Conservation (phyloP, 176 grass and related monocot species). For the Neostapfia colusana region DNA sequence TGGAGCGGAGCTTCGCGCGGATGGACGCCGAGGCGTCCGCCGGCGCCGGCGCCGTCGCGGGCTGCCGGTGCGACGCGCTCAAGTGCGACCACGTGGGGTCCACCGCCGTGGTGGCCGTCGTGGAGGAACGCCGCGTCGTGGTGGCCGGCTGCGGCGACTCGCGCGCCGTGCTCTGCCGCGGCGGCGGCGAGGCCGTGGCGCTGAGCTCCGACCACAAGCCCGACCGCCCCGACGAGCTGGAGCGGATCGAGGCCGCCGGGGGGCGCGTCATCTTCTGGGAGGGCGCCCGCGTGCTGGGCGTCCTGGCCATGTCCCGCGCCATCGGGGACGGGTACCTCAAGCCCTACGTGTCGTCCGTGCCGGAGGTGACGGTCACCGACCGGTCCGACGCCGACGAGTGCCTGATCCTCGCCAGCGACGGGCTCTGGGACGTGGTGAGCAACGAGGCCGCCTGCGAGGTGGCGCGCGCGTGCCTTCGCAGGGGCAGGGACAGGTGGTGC, state of each 20-base stretch:
- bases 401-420: constrained; percentile 88
- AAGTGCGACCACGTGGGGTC: constrained; percentile 78
- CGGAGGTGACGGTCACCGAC: constrained; percentile 74
- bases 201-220: constrained; percentile 91
- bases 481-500: constrained; percentile 56
- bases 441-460: constrained; percentile 76
- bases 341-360: constrained; percentile 60
- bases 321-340: constrained; percentile 82
- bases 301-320: constrained; percentile 86
- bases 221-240: constrained; percentile 77
- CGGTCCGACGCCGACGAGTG: constrained; percentile 66
- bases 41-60: background rate
- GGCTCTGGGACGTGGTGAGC: constrained; percentile 87
- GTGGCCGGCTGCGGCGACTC: constrained; percentile 83
- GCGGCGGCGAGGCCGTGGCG: constrained; percentile 35
- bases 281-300: constrained; percentile 73
- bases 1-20: constrained; percentile 68
- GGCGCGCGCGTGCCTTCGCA: constrained; percentile 58
- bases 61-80: constrained; percentile 67
- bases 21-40: constrained; percentile 60
- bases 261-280: constrained; percentile 91
- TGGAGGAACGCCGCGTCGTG: constrained; percentile 45
- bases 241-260: constrained; percentile 63
- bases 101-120: constrained; percentile 73
- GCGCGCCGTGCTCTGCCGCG: constrained; percentile 78